Evolutionary conservation across 2,329 filamentous ascomycete genomes (phyloP).

Genomic region (Cladosporium halotolerans): DNA sequence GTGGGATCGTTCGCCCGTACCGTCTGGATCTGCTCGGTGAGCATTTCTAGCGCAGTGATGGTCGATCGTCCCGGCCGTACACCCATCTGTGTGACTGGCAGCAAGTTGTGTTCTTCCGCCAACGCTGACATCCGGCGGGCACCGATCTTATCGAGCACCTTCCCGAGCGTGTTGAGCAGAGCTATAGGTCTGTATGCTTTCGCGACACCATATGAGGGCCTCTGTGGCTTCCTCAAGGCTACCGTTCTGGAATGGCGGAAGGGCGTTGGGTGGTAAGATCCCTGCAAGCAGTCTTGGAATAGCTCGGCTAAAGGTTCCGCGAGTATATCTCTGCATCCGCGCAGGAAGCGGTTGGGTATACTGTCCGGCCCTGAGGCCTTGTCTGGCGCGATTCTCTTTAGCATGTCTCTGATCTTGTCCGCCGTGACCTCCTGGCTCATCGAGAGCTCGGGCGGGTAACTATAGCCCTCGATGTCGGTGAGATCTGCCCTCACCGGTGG

Average conservation of each 20-base stretch:
- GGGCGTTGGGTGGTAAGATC: neutral
- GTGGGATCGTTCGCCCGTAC: neutral
- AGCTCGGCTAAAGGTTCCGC: neutral
- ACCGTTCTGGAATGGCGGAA: constrained; percentile 2
- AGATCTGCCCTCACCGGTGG: neutral
- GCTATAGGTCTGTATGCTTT: constrained; percentile 25
- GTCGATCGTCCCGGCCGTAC: neutral
- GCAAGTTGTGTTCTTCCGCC: no score
- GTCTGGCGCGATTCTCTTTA: neutral
- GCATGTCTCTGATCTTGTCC: neutral
- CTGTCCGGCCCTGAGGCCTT: neutral
- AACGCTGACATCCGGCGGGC: no score
- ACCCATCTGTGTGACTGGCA: neutral
- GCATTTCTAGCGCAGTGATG: neutral
- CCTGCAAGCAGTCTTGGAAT: neutral
- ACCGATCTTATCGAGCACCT: no score
- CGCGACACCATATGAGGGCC: constrained; percentile 18
- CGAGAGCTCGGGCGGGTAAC: neutral
- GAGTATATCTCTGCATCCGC: neutral
- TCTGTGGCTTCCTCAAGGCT: constrained; percentile 22
- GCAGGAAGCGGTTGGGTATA: neutral
- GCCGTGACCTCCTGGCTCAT: neutral
- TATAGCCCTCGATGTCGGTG: neutral
- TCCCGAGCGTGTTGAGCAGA: constrained; percentile 20
- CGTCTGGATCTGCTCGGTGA: constrained; percentile 1